Percentiles rank a stretch among this genome's conserved stretches.
Evolutionary conservation across 495 filamentous ascomycete species (phyloP).

Genomic region (Tuber microsphaerosporum): DNA sequence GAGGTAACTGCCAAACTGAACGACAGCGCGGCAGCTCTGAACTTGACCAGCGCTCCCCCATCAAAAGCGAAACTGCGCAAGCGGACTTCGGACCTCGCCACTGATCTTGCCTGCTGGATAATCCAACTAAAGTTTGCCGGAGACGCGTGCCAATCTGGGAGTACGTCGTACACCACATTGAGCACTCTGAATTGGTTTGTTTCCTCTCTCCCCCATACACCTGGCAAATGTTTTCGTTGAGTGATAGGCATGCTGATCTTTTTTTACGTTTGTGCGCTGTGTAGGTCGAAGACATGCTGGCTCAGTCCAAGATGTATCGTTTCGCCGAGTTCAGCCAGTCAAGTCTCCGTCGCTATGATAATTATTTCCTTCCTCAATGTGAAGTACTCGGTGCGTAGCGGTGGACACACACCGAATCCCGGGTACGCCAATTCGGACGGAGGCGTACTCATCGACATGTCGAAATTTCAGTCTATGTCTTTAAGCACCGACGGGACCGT

Average conservation of each 20-base stretch:
- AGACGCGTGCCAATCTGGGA: not conserved
- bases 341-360: slow-evolving; percentile 45
- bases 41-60: not conserved
- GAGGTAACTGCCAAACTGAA: not conserved
- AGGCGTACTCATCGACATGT: slow-evolving; percentile 47
- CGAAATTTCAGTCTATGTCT: not conserved
- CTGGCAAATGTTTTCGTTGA: not conserved
- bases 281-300: slow-evolving; percentile 21
- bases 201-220: not conserved
- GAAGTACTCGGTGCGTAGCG: slow-evolving; percentile 48
- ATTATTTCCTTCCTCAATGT: slow-evolving; percentile 40
- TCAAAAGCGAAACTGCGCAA: not conserved
- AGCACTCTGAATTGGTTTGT: not conserved
- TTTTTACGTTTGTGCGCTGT: not conserved
- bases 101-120: not conserved
- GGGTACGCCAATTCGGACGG: slow-evolving; percentile 43
- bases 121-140: not conserved
- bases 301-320: slow-evolving; percentile 46
- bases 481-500: slow-evolving; percentile 16
- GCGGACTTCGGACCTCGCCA: not conserved
- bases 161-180: not conserved
- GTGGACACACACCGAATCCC: slow-evolving; percentile 47
- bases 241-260: not conserved
- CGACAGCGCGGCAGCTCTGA: not conserved
- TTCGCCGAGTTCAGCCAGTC: slow-evolving; percentile 39